Base-by-base conservation (phyloP, 192 early-diverging fungal species). In the Lunasporangiospora selenospora region DNA sequence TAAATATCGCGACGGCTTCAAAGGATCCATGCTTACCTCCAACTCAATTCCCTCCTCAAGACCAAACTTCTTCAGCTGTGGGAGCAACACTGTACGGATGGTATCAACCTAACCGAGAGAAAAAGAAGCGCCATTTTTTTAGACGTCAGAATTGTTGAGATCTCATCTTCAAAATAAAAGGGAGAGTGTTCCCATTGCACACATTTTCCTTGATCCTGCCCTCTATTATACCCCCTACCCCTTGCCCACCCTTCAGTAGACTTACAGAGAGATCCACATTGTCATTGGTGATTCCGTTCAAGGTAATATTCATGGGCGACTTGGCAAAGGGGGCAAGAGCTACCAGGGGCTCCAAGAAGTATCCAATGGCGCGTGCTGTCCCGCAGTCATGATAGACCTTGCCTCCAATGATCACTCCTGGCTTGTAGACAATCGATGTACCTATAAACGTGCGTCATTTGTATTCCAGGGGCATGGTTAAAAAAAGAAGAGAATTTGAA, bases 321-420 rank as follows among this genome's bases (percentile, higher is more conserved):
- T 99, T 99, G 18, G 88, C 87, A 75, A 99, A 99, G 6, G 97
- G 97, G 23, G 90, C 94, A 26, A 99, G 80, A 4, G 90, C 92
- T 53, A 96, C 87, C 33, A 99, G 62, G 3, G 92, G 90, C 69
- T 99, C 97, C 13, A 98, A 76, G 66, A 92, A 99, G 75, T 99
- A 98, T 30, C 93, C 95, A 32, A 99, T 86, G n/a, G 88, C 86
- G 10, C 97, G 83, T 8, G 90, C 83, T 18, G 81, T 84, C 15
- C 92, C 93, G 62, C 96, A 96, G 52, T 96, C 96, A 76, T 95
- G 91, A 39, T 80, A 73, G 18, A 99, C 79, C 46, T 80, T 87
- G 31, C 97, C 97, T 57, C 95, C 96, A 18, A 80, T 84, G 57
- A 99, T 91, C 47, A 93, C 85, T 32, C 97, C 97, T 5, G 97